Evolutionary conservation across 495 filamentous ascomycete genomes (phyloP), one percentile per base, ranked within the genome.

Genomic region (Parathielavia appendiculata): DNA sequence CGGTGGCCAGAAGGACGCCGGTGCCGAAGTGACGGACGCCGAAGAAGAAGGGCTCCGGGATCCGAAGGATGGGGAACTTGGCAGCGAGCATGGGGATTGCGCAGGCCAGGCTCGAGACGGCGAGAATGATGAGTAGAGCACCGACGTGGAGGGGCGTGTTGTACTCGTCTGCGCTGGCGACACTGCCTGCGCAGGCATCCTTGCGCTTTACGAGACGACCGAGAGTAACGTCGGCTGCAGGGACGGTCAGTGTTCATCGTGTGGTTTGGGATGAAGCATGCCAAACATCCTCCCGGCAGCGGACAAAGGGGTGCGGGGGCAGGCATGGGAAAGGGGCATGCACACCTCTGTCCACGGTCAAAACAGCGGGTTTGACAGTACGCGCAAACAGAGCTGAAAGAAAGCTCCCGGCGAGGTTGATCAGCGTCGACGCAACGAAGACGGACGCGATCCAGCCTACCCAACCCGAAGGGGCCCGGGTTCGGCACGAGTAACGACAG

Each of bases 1-100:
- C 89, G n/a, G 89, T 92, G 19, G 89, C 89, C 48, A 93, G 86
- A 39, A 93, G 73, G 14, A 93, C 89, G 11, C 89, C 89, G 6
- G 89, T 92, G 45, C 89, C 89, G 59, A 93, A 90, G 70, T 92
- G 88, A 45, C 87, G 85, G 17, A 86, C 87, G 46, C 84, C 71
- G 69, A 91, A 91, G 62, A 91, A 74, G 58, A 84, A 81, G 47
- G 63, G 65, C 53, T 75, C 69, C 49, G 75, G 69, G 65, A 78
- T 71, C 57, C 77, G 72, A 54, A 75, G 62, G 30, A 64, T 22
- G 39, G 80, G 72, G 35, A 73, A 73, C 66, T 78, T 71, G 54
- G 74, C 62, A 32, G 76, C 77, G 54, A 86, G 71, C 48, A 85
- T 66, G 22, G 83, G 83, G 56, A 83, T 72, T 17, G 75, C 80